Evolutionary conservation across 2,329 filamentous ascomycete genomes (phyloP).

Genomic region (Stagonosporopsis vannaccii): DNA sequence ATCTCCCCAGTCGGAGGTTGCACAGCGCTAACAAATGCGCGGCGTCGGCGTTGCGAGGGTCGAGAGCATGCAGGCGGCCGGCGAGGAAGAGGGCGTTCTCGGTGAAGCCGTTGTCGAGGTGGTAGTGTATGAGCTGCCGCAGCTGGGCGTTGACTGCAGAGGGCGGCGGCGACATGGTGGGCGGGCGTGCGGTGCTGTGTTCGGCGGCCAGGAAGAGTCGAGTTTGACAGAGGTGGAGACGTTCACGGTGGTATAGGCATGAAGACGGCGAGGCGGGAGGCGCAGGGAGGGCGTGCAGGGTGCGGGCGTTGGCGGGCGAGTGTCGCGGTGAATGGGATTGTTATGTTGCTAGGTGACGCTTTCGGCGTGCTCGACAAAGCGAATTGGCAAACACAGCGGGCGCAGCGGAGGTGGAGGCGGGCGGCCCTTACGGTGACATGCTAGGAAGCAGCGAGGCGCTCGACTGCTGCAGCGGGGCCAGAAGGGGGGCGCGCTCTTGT

Average conservation of each 20-base stretch:
- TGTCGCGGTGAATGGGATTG: constrained; percentile 31
- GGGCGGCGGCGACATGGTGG: constrained; percentile 64
- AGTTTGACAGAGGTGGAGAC: constrained; percentile 14
- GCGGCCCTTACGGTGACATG: constrained; percentile 21
- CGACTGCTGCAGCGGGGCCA: constrained; percentile 18
- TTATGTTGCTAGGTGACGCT: constrained; percentile 47
- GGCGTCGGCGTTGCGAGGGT: constrained; percentile 80
- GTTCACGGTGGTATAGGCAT: constrained; percentile 33
- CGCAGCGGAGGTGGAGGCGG: constrained; percentile 24
- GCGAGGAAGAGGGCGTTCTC: constrained; percentile 95
- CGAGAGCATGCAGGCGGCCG: constrained; percentile 83
- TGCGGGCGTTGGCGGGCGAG: constrained; percentile 18
- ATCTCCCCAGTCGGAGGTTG: constrained; percentile 81
- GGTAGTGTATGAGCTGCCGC: constrained; percentile 71
- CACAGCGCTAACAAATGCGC: constrained; percentile 84
- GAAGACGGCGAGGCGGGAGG: constrained; percentile 27
- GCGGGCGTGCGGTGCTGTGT: constrained; percentile 21
- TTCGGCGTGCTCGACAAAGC: constrained; percentile 47
- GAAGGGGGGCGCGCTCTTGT: constrained; percentile 16
- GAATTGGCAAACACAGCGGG: constrained; percentile 45
- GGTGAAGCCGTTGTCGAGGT: constrained; percentile 87
- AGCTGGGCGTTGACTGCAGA: constrained; percentile 66
- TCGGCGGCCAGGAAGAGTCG: constrained; percentile 13
- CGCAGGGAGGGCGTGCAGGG: constrained; percentile 3
- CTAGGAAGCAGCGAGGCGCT: constrained; percentile 18